Percentiles rank a stretch among this genome's conserved stretches.
These are phyloP conservation scores for Anisodus tanguticus DNA, from an alignment of 257 asterid genomes.

Conservation along the genomic window DNA sequence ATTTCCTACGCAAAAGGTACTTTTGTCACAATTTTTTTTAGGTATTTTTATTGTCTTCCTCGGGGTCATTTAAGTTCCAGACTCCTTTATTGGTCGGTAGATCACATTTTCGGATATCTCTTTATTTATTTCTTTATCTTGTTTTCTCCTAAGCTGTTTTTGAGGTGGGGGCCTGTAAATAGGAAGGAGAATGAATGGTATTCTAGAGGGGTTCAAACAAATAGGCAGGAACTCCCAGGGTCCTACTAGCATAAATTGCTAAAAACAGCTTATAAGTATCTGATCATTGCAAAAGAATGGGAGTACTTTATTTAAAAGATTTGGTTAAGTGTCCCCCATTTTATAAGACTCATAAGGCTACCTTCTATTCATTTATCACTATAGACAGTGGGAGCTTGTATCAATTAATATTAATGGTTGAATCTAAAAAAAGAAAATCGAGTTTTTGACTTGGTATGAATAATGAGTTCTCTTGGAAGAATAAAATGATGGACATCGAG, in stretches of 20 bases:
- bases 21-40: too few species aligned
- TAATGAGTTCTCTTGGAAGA: not conserved
- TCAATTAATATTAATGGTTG: not conserved
- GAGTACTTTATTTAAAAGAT: not conserved
- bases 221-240: not conserved
- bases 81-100: too few species aligned
- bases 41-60: too few species aligned
- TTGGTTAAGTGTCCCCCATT: not conserved
- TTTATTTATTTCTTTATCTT: not conserved
- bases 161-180: conserved; percentile 16
- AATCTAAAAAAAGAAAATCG: not conserved
- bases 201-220: not conserved
- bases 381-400: not conserved
- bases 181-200: not conserved
- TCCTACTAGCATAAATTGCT: not conserved
- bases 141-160: not conserved
- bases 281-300: not conserved
- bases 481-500: not conserved
- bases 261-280: not conserved
- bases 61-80: too few species aligned
- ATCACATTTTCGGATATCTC: too few species aligned
- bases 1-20: too few species aligned
- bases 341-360: not conserved
- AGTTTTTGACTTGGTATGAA: not conserved
- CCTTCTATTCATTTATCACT: not conserved